phyloP scores from a whole-genome alignment of 2,329 filamentous ascomycete genomes.

The Talaromyces sp. region DNA sequence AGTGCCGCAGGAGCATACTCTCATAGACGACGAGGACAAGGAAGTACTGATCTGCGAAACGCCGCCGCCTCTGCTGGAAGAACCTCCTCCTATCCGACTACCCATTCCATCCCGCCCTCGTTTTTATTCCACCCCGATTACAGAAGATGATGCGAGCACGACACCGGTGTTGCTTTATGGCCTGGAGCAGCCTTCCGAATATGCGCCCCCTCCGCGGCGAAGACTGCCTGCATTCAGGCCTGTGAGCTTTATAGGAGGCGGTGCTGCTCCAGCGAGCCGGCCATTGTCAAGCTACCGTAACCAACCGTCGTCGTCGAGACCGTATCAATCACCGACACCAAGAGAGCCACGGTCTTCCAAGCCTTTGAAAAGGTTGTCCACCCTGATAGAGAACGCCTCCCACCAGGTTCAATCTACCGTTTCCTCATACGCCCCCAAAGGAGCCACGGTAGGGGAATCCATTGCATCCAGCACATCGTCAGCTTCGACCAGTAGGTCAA shows the following conservation, averaged over 20 bases:
- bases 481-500: conserved; percentile 5
- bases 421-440: background rate
- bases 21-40: background rate
- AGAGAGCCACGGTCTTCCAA: background rate
- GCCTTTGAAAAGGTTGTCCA: background rate
- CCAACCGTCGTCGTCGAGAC: background rate
- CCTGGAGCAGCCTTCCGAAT: conserved; percentile 8
- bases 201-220: background rate
- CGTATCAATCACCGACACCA: background rate
- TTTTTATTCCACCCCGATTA: conserved; percentile 5
- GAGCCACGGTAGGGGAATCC: background rate
- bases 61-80: background rate
- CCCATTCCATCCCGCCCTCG: background rate
- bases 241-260: background rate
- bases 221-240: background rate
- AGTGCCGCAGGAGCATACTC: background rate
- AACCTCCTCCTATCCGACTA: background rate
- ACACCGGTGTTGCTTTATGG: conserved; percentile 9
- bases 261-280: background rate
- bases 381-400: conserved; percentile 1
- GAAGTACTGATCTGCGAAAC: background rate
- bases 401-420: background rate
- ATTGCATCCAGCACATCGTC: conserved; percentile 1
- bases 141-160: background rate
- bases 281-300: conserved; percentile 3